These are phyloP conservation scores for Colletotrichum cuscutae DNA, from an alignment of 2,329 filamentous ascomycete genomes.

Conservation along the genomic window DNA sequence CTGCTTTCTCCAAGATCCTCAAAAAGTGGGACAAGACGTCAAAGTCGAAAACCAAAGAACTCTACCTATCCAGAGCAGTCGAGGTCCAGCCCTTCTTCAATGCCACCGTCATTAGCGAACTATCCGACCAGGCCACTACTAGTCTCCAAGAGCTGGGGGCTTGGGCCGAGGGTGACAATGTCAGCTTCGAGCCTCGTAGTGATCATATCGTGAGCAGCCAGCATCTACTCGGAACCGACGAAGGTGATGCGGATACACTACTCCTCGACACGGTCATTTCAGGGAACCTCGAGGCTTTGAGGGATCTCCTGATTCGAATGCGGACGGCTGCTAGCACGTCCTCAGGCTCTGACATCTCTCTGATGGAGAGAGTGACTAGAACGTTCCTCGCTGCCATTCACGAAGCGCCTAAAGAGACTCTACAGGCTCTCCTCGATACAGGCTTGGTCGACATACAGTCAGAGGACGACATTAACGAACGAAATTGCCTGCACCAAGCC, in stretches of 20 bases:
- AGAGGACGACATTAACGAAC: conserved; percentile 96
- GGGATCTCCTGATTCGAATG: conserved; percentile 84
- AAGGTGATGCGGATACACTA: conserved; percentile 89
- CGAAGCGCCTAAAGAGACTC: conserved; percentile 81
- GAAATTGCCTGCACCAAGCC: conserved; percentile 96
- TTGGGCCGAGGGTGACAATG: conserved; percentile 96
- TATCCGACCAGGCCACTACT: conserved; percentile 97
- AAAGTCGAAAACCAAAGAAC: conserved; percentile 97
- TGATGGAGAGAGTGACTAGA: conserved; percentile 83
- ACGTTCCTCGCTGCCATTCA: conserved; percentile 92
- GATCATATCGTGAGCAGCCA: conserved; percentile 75
- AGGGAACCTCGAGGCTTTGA: conserved; percentile 80
- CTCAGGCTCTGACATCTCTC: conserved; percentile 61
- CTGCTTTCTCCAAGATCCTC: conserved; percentile 96
- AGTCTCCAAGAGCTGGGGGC: conserved; percentile 93
- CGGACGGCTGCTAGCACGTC: conserved; percentile 60
- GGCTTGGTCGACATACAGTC: conserved; percentile 89
- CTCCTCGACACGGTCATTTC: conserved; percentile 87
- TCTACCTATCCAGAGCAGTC: conserved; percentile 94
- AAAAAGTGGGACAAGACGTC: conserved; percentile 99
- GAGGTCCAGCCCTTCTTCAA: conserved; percentile 99
- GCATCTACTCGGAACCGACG: conserved; percentile 78
- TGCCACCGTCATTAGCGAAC: conserved; percentile 92
- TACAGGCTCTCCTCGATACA: conserved; percentile 82
- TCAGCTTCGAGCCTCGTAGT: conserved; percentile 75